Percentiles rank a stretch among this genome's conserved stretches.
Evolutionary conservation across 371 early-diverging fungal species (phyloP).

Genomic region (Massospora cicadina): DNA sequence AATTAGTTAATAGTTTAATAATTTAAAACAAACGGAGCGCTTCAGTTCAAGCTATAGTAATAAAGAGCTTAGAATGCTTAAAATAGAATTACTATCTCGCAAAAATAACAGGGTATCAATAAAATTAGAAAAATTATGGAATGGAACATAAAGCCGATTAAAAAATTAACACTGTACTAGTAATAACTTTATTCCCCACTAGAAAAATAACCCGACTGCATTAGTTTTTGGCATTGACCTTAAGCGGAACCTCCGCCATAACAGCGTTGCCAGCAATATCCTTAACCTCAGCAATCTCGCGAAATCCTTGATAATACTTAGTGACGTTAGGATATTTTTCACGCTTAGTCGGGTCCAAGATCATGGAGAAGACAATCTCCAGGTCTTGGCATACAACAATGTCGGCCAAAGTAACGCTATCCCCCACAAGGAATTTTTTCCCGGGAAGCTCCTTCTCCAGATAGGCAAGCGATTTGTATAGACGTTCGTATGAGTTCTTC

Average conservation of each 20-base stretch:
- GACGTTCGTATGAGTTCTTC: slow-evolving; percentile 41
- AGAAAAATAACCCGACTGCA: too few species aligned
- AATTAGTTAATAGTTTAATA: too few species aligned
- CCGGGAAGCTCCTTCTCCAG: slow-evolving; percentile 53
- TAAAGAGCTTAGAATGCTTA: too few species aligned
- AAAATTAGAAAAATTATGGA: too few species aligned
- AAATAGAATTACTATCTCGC: too few species aligned
- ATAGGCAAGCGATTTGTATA: slow-evolving; percentile 36
- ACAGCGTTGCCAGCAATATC: background rate
- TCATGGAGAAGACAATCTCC: slow-evolving; percentile 30
- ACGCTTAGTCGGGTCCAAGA: slow-evolving; percentile 49
- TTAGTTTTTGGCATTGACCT: too few species aligned
- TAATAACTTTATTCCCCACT: too few species aligned
- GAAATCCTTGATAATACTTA: slow-evolving; percentile 24
- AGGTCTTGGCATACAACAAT: slow-evolving; percentile 46
- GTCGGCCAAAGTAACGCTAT: slow-evolving; percentile 79
- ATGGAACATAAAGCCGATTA: too few species aligned
- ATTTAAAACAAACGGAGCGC: too few species aligned
- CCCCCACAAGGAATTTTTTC: slow-evolving; percentile 83
- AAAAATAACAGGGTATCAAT: too few species aligned
- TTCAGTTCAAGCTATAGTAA: too few species aligned
- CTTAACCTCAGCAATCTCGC: background rate
- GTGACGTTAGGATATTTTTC: slow-evolving; percentile 57
- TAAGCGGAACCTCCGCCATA: background rate
- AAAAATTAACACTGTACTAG: too few species aligned